These are phyloP conservation scores for Xylariomycetidae sp. DNA, from an alignment of 2,329 filamentous ascomycete genomes.

Conservation along the genomic window DNA sequence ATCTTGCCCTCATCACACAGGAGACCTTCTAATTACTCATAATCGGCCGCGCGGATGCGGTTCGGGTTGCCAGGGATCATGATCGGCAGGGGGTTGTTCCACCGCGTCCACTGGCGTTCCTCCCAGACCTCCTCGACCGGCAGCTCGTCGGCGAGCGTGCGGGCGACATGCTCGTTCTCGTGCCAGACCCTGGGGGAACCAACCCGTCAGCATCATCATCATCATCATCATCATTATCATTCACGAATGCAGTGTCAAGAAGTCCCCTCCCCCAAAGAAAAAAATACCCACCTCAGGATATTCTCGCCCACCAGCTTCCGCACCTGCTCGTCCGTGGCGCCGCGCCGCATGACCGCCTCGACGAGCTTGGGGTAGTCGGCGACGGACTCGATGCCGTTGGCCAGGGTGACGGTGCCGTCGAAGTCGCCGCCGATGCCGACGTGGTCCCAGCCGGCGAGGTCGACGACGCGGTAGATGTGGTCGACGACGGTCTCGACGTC, in stretches of 20 bases:
- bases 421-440: constrained; percentile 31
- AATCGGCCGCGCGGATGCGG: constrained; percentile 4
- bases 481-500: constrained; percentile 16
- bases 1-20: no score
- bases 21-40: constrained; percentile 2
- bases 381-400: constrained; percentile 16
- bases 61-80: constrained; percentile 6
- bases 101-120: constrained; percentile 17
- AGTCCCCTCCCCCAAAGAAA: no score
- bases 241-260: no score
- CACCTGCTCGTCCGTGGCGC: constrained; percentile 25
- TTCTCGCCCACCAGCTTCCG: constrained; percentile 22
- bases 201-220: no score
- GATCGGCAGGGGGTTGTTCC: constrained; percentile 4
- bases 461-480: constrained; percentile 29
- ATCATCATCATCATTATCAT: no score
- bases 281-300: constrained; percentile 16
- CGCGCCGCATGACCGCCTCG: constrained; percentile 23
- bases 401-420: constrained; percentile 20
- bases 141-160: constrained; percentile 19
- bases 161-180: constrained; percentile 20
- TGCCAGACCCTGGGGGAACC: constrained; percentile 18
- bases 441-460: constrained; percentile 19
- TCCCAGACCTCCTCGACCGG: constrained; percentile 25
- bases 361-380: constrained; percentile 28